phyloP scores from a whole-genome alignment of 306 rosid genomes.

The Vigna hirtella region DNA sequence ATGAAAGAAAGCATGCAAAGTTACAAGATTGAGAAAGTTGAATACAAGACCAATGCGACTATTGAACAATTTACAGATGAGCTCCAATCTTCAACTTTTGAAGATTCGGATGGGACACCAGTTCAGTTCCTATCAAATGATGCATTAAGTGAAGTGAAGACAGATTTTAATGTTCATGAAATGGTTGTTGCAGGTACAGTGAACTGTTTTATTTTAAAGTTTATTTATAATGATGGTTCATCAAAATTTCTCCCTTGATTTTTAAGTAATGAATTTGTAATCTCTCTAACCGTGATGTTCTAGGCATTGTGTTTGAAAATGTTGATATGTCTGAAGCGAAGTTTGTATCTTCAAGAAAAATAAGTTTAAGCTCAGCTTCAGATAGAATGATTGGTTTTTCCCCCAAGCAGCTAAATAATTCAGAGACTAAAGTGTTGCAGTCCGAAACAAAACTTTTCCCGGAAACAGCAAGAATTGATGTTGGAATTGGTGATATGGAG shows the following conservation, averaged over 20 bases:
- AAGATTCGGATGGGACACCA: constrained; percentile 8
- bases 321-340: neutral
- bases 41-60: neutral
- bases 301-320: constrained; percentile 20
- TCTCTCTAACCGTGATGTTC: constrained; percentile 26
- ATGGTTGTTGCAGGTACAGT: constrained; percentile 24
- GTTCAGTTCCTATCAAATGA: neutral
- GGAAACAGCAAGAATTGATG: neutral
- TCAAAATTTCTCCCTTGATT: neutral
- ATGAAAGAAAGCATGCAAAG: constrained; percentile 5
- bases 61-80: constrained; percentile 16
- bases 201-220: neutral
- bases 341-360: neutral
- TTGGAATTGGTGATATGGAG: neutral
- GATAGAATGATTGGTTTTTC: neutral
- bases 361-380: neutral
- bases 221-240: constrained; percentile 3
- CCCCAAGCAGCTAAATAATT: neutral
- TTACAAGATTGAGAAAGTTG: constrained; percentile 1
- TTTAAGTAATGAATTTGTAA: neutral
- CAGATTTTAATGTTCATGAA: constrained; percentile 2
- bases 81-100: constrained; percentile 25
- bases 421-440: constrained; percentile 15
- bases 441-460: neutral
- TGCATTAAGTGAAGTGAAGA: neutral